Conservation (phyloP, 257 asterid species). For the Solanum chiquidenum region DNA sequence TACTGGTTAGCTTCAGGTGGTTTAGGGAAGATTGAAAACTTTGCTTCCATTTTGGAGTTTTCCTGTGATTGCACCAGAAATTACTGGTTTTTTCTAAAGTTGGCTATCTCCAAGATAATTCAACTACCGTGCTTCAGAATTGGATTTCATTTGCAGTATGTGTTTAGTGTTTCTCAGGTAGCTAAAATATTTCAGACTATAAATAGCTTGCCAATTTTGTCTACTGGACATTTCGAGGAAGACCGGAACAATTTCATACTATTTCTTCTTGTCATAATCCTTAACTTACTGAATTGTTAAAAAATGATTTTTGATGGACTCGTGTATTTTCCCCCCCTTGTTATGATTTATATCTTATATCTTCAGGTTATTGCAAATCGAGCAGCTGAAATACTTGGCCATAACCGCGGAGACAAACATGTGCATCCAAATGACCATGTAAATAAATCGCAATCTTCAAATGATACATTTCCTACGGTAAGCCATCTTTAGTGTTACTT, state of each 20-base stretch:
- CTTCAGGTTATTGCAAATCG: conserved; percentile 93
- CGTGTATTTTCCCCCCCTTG: not conserved
- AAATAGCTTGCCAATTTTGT: not conserved
- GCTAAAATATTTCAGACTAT: not conserved
- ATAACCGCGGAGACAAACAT: conserved; percentile 74
- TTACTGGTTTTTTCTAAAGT: not conserved
- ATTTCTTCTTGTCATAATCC: not conserved
- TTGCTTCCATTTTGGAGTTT: not conserved
- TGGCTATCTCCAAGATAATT: not conserved
- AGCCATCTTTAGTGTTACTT: conserved; percentile 18
- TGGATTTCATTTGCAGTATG: not conserved
- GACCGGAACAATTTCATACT: not conserved
- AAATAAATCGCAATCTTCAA: conserved; percentile 94
- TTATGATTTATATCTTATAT: conserved; percentile 1
- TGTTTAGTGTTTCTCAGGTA: not conserved
- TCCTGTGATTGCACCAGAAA: not conserved
- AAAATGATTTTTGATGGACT: not conserved
- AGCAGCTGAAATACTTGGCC: conserved; percentile 96
- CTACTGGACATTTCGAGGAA: not conserved
- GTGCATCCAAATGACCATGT: conserved; percentile 99
- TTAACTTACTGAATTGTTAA: not conserved
- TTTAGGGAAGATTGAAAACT: not conserved
- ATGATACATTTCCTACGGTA: conserved; percentile 97
- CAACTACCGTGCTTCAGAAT: not conserved
- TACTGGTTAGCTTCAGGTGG: not conserved